These are phyloP conservation scores for Fusarium verticillioides DNA, from an alignment of 2,329 filamentous ascomycete species.

Conservation along the genomic window DNA sequence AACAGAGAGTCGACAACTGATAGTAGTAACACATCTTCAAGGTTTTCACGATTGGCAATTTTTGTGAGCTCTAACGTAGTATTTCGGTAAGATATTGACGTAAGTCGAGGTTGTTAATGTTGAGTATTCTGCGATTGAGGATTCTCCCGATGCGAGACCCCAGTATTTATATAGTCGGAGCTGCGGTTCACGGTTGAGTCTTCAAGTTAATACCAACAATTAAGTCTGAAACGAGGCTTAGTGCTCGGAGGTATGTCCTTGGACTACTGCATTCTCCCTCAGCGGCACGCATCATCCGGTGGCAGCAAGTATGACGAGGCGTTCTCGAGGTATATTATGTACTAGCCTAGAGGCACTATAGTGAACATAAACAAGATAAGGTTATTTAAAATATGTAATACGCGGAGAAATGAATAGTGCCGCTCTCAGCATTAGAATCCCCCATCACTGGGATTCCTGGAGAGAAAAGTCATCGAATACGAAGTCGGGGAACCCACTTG, in stretches of 20 bases:
- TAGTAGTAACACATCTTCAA: background rate
- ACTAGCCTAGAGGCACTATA: background rate
- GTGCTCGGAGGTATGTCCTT: rapidly evolving
- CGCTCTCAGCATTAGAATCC: no score
- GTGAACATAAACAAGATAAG: background rate
- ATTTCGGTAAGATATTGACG: rapidly evolving
- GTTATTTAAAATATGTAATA: background rate
- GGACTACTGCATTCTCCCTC: background rate
- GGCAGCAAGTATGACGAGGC: background rate
- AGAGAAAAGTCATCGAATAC: background rate
- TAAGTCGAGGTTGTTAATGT: background rate
- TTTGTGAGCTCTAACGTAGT: rapidly evolving
- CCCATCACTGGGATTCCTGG: background rate
- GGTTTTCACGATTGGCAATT: rapidly evolving
- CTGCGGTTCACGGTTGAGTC: background rate
- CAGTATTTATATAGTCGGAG: background rate
- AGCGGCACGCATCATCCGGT: rapidly evolving
- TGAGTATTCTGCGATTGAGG: rapidly evolving
- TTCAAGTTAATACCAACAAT: rapidly evolving
- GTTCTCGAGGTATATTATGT: background rate
- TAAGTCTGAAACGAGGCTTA: rapidly evolving
- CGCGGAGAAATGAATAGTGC: background rate
- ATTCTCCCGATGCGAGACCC: no score
- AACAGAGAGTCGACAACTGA: background rate
- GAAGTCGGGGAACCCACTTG: background rate